A percentile compares a stretch with the other conserved stretches of the same genome.
phyloP scores from a whole-genome alignment of 2,329 filamentous ascomycete species.

The Neurospora sp. region DNA sequence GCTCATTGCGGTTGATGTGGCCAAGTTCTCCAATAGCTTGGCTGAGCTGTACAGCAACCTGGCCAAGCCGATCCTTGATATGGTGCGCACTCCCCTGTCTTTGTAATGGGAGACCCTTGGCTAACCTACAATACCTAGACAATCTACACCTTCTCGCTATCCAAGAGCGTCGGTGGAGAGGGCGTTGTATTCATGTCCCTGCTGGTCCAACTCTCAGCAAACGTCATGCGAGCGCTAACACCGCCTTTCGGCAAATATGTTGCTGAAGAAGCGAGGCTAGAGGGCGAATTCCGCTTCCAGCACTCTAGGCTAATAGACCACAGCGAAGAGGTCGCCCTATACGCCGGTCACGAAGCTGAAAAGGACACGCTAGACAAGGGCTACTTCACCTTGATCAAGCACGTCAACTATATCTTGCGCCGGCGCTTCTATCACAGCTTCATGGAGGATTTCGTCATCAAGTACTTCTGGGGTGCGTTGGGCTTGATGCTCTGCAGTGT shows the following conservation, averaged over 20 bases:
- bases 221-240: conserved; percentile 86
- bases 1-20: conserved; percentile 91
- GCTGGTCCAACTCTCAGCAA: conserved; percentile 85
- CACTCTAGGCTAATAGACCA: conserved; percentile 94
- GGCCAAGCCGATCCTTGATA: conserved; percentile 88
- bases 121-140: conserved; percentile 33
- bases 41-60: conserved; percentile 95
- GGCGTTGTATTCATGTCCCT: conserved; percentile 92
- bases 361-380: conserved; percentile 96
- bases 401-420: conserved; percentile 91
- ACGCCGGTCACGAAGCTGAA: conserved; percentile 84
- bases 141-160: conserved; percentile 92
- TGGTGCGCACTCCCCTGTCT: conserved; percentile 42
- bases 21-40: conserved; percentile 89
- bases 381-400: conserved; percentile 98
- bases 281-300: conserved; percentile 93
- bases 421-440: conserved; percentile 93
- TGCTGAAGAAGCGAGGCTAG: conserved; percentile 85
- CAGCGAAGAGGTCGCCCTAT: conserved; percentile 88
- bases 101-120: background rate
- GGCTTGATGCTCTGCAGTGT: conserved; percentile 88
- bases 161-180: conserved; percentile 90
- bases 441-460: conserved; percentile 99
- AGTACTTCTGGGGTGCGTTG: conserved; percentile 96
- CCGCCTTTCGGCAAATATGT: conserved; percentile 97